A percentile compares a stretch with the other conserved stretches of the same genome.
phyloP scores from a whole-genome alignment of 2,329 filamentous ascomycete species.

The Xylariaceae sp. region DNA sequence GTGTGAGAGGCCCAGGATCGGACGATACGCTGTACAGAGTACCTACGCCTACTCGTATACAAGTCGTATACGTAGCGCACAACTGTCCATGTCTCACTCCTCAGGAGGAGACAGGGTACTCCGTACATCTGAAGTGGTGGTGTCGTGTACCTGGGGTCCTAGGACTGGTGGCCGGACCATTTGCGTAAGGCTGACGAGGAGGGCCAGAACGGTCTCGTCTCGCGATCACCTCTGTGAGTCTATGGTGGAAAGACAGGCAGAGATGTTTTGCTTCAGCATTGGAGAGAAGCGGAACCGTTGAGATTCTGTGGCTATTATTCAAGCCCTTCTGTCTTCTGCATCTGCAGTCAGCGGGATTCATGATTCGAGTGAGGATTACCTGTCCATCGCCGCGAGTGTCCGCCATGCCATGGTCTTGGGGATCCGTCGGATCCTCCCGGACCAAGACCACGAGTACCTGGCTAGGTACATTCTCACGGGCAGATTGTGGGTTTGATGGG shows the following conservation, averaged over 20 bases:
- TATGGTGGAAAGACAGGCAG: neutral
- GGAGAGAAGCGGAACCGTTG: neutral
- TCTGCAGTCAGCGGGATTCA: neutral
- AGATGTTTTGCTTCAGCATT: neutral
- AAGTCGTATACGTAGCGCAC: neutral
- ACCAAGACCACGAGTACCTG: neutral
- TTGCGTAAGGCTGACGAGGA: conserved; percentile 16
- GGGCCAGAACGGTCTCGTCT: conserved; percentile 14
- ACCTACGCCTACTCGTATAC: conserved; percentile 1
- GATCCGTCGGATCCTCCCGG: conserved; percentile 5
- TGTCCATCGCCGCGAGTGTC: too few species aligned
- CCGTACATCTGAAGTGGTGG: neutral
- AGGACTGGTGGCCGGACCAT: neutral
- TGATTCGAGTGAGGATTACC: neutral
- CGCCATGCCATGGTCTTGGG: neutral
- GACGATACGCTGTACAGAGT: conserved; percentile 16
- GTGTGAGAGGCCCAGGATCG: conserved; percentile 32
- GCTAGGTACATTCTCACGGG: neutral
- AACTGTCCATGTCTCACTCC: neutral
- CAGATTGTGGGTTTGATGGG: neutral
- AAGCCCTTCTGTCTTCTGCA: neutral
- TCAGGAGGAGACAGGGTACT: conserved; percentile 11
- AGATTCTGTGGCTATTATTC: too few species aligned
- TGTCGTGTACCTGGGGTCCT: neutral
- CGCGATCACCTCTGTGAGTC: conserved; percentile 15